Evolutionary conservation across 2,329 filamentous ascomycete species (phyloP).

Genomic region (Hyphodiscus sp.): DNA sequence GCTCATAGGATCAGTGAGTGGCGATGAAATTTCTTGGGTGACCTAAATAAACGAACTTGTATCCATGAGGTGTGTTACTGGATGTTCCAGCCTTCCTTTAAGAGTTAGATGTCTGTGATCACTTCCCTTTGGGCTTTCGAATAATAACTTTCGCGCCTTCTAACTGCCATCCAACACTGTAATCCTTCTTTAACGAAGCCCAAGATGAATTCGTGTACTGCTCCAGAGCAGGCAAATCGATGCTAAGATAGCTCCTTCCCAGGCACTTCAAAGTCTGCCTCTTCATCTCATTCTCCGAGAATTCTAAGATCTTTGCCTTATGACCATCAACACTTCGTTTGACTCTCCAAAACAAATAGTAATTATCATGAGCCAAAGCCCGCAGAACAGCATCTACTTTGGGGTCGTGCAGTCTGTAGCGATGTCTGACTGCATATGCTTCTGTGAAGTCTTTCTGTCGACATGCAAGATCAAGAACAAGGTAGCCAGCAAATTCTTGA

Average conservation of each 20-base stretch:
- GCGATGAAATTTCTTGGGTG: too few species aligned
- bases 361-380: slow-evolving; percentile 75
- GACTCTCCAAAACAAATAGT: slow-evolving; percentile 67
- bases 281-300: slow-evolving; percentile 67
- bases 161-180: slow-evolving; percentile 80
- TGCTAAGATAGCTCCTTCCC: slow-evolving; percentile 70
- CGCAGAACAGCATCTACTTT: slow-evolving; percentile 62
- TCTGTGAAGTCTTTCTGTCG: slow-evolving; percentile 67
- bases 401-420: slow-evolving; percentile 57
- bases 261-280: slow-evolving; percentile 80
- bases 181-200: slow-evolving; percentile 59
- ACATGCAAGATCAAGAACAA: slow-evolving; percentile 84
- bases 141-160: slow-evolving; percentile 72
- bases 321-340: slow-evolving; percentile 73
- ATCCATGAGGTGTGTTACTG: too few species aligned
- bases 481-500: slow-evolving; percentile 72
- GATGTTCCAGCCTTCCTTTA: too few species aligned
- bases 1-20: too few species aligned
- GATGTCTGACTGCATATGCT: slow-evolving; percentile 61
- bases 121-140: slow-evolving; percentile 44
- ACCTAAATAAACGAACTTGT: too few species aligned
- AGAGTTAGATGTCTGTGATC: not conserved
- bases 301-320: slow-evolving; percentile 72
- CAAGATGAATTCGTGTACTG: slow-evolving; percentile 62
- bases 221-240: slow-evolving; percentile 65